Percentiles rank a stretch among this genome's conserved stretches.
Evolutionary conservation across 805 yeast species (phyloP).

Genomic region (Saccharomycopsis amapae): DNA sequence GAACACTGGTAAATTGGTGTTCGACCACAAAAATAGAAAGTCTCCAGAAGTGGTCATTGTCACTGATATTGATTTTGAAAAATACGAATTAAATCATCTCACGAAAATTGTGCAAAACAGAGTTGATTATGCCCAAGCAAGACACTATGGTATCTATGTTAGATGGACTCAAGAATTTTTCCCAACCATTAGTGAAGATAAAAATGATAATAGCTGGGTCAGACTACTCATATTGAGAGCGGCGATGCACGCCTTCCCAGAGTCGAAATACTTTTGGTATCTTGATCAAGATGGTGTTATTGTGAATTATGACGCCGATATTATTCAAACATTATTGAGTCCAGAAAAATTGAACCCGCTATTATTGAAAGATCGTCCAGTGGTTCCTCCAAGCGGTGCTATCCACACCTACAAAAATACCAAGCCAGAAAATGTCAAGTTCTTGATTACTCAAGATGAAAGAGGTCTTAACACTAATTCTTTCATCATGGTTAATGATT

Average conservation of each 20-base stretch:
- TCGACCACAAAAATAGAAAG: conserved; percentile 29
- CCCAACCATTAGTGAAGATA: conserved; percentile 46
- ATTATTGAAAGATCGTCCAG: conserved; percentile 62
- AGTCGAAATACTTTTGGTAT: conserved; percentile 87
- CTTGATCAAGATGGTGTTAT: conserved; percentile 72
- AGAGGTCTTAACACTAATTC: conserved; percentile 60
- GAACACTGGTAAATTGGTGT: conserved; percentile 57
- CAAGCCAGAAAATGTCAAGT: conserved; percentile 44
- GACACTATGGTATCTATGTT: conserved; percentile 75
- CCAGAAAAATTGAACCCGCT: conserved; percentile 56
- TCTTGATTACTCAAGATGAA: conserved; percentile 66
- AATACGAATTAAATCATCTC: conserved; percentile 50
- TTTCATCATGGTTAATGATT: conserved; percentile 62
- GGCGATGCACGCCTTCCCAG: conserved; percentile 91
- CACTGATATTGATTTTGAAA: conserved; percentile 69
- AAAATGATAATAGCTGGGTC: conserved; percentile 51
- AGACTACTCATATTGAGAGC: conserved; percentile 62
- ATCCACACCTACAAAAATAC: conserved; percentile 62
- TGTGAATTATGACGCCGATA: conserved; percentile 59
- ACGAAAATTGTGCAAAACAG: conserved; percentile 75
- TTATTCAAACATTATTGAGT: conserved; percentile 52
- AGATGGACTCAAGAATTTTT: conserved; percentile 82
- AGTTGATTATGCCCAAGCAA: conserved; percentile 77
- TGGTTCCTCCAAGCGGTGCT: conserved; percentile 60
- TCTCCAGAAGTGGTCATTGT: conserved; percentile 68